A percentile compares a stretch with the other conserved stretches of the same genome.
These are phyloP conservation scores for Psilocybe cubensis DNA, from an alignment of 768 basidiomycete species.

Conservation along the genomic window DNA sequence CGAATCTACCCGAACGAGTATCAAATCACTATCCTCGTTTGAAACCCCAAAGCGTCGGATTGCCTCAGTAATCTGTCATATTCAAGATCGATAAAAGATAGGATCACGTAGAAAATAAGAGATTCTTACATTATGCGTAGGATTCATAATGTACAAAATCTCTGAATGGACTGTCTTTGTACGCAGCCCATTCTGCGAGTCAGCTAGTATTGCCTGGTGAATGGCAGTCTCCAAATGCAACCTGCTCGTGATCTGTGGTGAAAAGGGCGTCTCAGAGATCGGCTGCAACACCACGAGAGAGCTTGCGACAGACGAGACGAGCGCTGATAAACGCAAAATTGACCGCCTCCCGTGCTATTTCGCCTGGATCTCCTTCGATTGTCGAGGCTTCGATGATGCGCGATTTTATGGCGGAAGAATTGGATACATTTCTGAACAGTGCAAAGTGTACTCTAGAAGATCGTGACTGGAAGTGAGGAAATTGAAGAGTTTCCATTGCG, in stretches of 20 bases:
- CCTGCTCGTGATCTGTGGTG: conserved; percentile 75
- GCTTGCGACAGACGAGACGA: conserved; percentile 58
- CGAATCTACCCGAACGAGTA: conserved; percentile 71
- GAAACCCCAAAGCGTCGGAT: conserved; percentile 87
- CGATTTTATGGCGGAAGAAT: conserved; percentile 60
- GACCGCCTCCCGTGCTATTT: conserved; percentile 72
- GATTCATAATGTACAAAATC: conserved; percentile 84
- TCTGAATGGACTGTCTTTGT: conserved; percentile 93
- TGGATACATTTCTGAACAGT: conserved; percentile 64
- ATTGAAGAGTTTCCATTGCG: conserved; percentile 59
- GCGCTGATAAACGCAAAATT: conserved; percentile 94
- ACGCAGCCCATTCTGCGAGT: conserved; percentile 58
- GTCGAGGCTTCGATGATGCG: conserved; percentile 76
- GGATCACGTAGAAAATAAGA: not conserved
- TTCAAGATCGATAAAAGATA: not conserved
- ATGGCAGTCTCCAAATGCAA: conserved; percentile 86
- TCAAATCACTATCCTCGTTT: conserved; percentile 59
- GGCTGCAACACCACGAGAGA: conserved; percentile 2
- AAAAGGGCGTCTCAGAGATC: conserved; percentile 9
- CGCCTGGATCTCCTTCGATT: conserved; percentile 60
- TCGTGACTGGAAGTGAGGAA: conserved; percentile 51
- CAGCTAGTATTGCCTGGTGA: conserved; percentile 77
- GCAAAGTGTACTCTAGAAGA: conserved; percentile 57
- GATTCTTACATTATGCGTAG: conserved; percentile 74
- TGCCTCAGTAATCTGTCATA: conserved; percentile 80